Base-by-base conservation (phyloP, 129 eudicot genomes). In the Flaveria sonorensis region DNA sequence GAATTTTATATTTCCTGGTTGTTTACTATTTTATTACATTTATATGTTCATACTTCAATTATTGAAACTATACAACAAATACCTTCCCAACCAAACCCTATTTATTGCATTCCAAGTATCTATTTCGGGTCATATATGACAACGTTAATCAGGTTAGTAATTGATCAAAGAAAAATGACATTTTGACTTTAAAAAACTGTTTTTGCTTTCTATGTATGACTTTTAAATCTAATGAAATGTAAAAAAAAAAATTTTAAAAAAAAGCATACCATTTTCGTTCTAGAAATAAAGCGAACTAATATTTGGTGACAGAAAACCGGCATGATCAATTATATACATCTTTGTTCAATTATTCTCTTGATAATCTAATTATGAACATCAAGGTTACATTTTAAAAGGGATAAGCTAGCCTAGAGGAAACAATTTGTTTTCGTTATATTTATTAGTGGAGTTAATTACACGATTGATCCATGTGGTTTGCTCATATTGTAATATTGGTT, bases 71-170 rank as follows among this genome's bases (percentile, higher is more conserved):
- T 23, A 59, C 36, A 23, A 59, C 36, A 23, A 59, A 23, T 11
- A 59, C n/a, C 65, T 59, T 59, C 65, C 39, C 65, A 21, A 59
- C 65, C 16, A 21, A 59, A 23, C 36, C 65, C 8, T 4, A 23
- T 59, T 59, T 23, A 59, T 59, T 23, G 65, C 39, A 21, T 59
- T 23, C n/a, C n/a, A 59, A 59, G 65, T 21, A 59, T 59, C 62
- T 55, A 12, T 55, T 55, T 55, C 12, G 28, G 62, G 62, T 55
- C 28, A 19, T 0, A 19, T 18, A 55, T 53, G 61, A 53, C 23
- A 53, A 53, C 61, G 61, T 53, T 53, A 53, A 23, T 10, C 19
- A 36, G 48, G 48, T 10, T 45, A 10, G 48, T 45, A 9, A 45
- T 45, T 45, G 11, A 2, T 10, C 4, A 45, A 45, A 45, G 2